phyloP scores from a whole-genome alignment of 495 filamentous ascomycete genomes.

The Ascobolus immersus region DNA sequence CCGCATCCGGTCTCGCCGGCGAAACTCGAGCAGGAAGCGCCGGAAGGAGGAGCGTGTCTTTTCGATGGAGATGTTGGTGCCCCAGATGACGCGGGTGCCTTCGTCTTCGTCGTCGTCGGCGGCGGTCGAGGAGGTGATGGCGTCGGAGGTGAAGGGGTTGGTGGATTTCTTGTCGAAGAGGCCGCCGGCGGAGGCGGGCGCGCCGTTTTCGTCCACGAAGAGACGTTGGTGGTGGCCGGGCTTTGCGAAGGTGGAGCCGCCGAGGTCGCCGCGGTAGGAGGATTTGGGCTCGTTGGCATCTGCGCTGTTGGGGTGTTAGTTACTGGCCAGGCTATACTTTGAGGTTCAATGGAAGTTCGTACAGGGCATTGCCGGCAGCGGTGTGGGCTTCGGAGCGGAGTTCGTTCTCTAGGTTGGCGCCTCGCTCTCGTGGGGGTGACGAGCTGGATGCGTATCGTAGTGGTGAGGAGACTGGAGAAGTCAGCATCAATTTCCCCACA shows the following conservation, averaged over 20 bases:
- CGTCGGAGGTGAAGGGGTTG: slow-evolving; percentile 14
- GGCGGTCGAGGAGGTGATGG: slow-evolving; percentile 13
- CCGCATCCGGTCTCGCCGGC: slow-evolving; percentile 80
- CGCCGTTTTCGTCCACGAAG: slow-evolving; percentile 14
- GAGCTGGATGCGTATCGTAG: slow-evolving; percentile 14
- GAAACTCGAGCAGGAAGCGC: slow-evolving; percentile 73
- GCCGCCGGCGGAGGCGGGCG: slow-evolving; percentile 9
- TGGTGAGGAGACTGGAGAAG: slow-evolving; percentile 12
- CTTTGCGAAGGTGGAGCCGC: slow-evolving; percentile 11
- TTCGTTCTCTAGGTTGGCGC: background rate
- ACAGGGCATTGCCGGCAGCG: slow-evolving; percentile 11
- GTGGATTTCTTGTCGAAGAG: slow-evolving; percentile 4
- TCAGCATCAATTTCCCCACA: background rate
- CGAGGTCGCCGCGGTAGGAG: slow-evolving; percentile 15
- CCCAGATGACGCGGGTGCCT: slow-evolving; percentile 76
- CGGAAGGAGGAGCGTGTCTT: slow-evolving; percentile 71
- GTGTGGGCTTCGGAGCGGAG: slow-evolving; percentile 7
- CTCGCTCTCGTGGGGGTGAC: slow-evolving; percentile 8
- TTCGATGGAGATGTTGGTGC: slow-evolving; percentile 80
- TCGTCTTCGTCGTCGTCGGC: slow-evolving; percentile 82
- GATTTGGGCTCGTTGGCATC: slow-evolving; percentile 8
- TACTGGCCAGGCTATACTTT: background rate
- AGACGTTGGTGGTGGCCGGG: slow-evolving; percentile 14
- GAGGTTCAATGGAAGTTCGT: slow-evolving; percentile 4
- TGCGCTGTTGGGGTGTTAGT: slow-evolving; percentile 1